Evolutionary conservation across 2,329 filamentous ascomycete genomes (phyloP), one percentile per base, ranked within the genome.

Genomic region (Atkinsonella hypoxylon): DNA sequence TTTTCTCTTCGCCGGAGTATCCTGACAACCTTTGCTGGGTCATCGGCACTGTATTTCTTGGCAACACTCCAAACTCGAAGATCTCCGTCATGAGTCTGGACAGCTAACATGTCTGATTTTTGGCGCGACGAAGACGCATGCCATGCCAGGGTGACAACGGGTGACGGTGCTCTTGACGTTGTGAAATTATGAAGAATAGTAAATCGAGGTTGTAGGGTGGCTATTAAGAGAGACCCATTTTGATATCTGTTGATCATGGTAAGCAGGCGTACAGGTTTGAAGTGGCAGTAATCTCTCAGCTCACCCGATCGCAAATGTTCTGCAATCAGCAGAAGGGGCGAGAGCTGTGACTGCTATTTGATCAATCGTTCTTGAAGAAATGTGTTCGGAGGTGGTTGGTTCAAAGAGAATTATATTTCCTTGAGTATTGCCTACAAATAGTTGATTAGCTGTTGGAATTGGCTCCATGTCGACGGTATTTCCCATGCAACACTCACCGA

Each of bases 101-200:
- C 87, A 1, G 91, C 91, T 60, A 98, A 73, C 93, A 98, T 98
- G 62, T 97, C 91, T 1, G 93, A 95, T 69, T 95, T 96, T 67
- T 96, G 90, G 57, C 90, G 88, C 0, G 90, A 86, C 0, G 93
- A 96, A 0, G 93, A 96, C 38, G 91, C 90, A 74, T 98, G 93
- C 93, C 93, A 98, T 52, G 89, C 81, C 18, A 98, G 71, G 9
- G 83, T 87, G 4, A 90, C 82, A 47, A 98, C 89, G 2, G 89
- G 86, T 1, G 91, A 96, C 1, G 93, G 91, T 1, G 81, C 80
- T 59, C 88, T 78, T 0, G 85, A 86, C 0, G 89, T 95, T 46
- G 85, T 90, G 56, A 98, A 74, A 47, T 91, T 96, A 68, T 98
- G 90, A 47, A 97, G 68, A 56, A 97, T 95, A 2, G 87, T 95